Percentiles rank a stretch among this genome's conserved stretches.
Evolutionary conservation across 306 rosid genomes (phyloP).

Genomic region (Dalbergia cultrata): DNA sequence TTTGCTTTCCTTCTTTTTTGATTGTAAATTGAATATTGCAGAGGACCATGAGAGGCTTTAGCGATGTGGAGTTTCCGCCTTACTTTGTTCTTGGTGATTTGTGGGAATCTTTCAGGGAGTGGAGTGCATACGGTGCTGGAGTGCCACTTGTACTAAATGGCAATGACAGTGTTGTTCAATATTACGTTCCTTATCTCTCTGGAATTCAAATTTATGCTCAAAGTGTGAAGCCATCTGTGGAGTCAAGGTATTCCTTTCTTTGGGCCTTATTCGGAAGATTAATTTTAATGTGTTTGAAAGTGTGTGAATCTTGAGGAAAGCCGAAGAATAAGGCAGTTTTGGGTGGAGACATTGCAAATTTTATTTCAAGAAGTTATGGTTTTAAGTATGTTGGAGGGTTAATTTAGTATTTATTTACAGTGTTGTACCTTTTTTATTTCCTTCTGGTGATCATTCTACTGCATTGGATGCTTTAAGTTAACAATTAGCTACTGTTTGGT

Average conservation of each 20-base stretch:
- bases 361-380: conserved; percentile 12
- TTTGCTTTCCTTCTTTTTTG: background rate
- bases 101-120: conserved; percentile 91
- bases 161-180: conserved; percentile 77
- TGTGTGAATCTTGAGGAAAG: conserved; percentile 20
- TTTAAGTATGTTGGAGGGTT: conserved; percentile 17
- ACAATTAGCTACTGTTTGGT: conserved; percentile 5
- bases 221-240: conserved; percentile 55
- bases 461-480: conserved; percentile 4
- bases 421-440: conserved; percentile 11
- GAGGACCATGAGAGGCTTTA: conserved; percentile 63
- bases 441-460: background rate
- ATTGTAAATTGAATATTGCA: conserved; percentile 53
- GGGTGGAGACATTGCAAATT: conserved; percentile 3
- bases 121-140: conserved; percentile 98
- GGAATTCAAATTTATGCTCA: conserved; percentile 82
- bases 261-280: conserved; percentile 9
- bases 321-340: conserved; percentile 21
- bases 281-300: conserved; percentile 4
- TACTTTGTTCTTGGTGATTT: conserved; percentile 81
- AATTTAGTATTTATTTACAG: background rate
- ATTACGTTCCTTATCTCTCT: conserved; percentile 86
- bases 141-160: conserved; percentile 87
- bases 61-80: conserved; percentile 70
- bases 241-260: conserved; percentile 61